These are phyloP conservation scores for Suillus paluster DNA, from an alignment of 768 basidiomycete species.

Conservation along the genomic window DNA sequence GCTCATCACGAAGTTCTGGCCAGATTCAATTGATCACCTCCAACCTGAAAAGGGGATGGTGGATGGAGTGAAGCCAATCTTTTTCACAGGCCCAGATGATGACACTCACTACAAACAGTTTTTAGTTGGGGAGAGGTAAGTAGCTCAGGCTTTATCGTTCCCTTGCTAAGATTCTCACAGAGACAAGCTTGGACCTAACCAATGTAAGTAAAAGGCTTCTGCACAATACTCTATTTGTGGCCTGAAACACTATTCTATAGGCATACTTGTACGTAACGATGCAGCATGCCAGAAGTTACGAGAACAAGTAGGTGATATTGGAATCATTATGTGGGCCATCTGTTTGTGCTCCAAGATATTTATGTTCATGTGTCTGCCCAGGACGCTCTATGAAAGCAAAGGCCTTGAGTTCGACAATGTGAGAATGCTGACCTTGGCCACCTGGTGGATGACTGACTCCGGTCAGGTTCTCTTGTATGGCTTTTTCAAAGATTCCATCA, in stretches of 20 bases:
- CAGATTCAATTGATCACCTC: conserved; percentile 63
- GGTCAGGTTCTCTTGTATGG: conserved; percentile 71
- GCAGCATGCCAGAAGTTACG: conserved; percentile 50
- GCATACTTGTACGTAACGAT: conserved; percentile 71
- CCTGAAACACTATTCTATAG: conserved; percentile 37
- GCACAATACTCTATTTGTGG: background rate
- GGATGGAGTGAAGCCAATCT: conserved; percentile 58
- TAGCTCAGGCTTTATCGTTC: conserved; percentile 4
- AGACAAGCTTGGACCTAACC: conserved; percentile 61
- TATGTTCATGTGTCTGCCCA: conserved; percentile 5
- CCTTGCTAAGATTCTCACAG: conserved; percentile 32
- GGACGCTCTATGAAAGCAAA: conserved; percentile 38
- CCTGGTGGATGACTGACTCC: background rate
- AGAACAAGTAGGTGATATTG: conserved; percentile 58
- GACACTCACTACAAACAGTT: conserved; percentile 69
- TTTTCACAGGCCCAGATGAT: conserved; percentile 55
- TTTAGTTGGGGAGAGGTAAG: conserved; percentile 53
- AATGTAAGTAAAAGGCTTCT: conserved; percentile 51
- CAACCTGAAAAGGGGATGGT: conserved; percentile 58
- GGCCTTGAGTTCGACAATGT: conserved; percentile 31
- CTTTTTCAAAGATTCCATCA: conserved; percentile 69
- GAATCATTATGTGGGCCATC: conserved; percentile 57
- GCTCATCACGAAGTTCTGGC: conserved; percentile 66
- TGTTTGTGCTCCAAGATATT: background rate
- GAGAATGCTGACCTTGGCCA: background rate